phyloP scores from a whole-genome alignment of 768 basidiomycete genomes.

The Amanita subjunquillea region DNA sequence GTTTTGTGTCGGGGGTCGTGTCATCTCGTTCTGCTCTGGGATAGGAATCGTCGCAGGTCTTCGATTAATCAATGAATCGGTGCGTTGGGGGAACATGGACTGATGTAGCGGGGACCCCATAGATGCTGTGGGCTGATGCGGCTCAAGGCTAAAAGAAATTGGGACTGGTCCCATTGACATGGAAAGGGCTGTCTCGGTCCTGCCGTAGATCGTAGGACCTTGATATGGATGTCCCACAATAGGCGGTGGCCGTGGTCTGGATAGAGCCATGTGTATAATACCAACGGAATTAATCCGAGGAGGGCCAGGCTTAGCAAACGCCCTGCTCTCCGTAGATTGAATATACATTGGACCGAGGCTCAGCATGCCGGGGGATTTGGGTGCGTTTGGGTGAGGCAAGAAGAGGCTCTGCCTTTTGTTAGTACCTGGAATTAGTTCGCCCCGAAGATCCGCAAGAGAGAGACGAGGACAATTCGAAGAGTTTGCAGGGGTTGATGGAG shows the following conservation, averaged over 20 bases:
- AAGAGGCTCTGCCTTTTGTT: conserved; percentile 30
- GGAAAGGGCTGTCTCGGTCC: conserved; percentile 40
- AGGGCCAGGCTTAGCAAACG: conserved; percentile 1
- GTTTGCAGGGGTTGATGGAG: conserved; percentile 7
- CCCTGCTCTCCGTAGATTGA: conserved; percentile 13
- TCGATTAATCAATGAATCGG: neutral
- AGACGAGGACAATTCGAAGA: conserved; percentile 17
- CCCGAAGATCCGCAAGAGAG: conserved; percentile 21
- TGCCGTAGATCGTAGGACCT: conserved; percentile 53
- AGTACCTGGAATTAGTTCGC: conserved; percentile 16
- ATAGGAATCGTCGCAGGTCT: neutral
- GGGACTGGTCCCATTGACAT: conserved; percentile 46
- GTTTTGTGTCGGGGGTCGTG: neutral
- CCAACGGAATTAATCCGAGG: conserved; percentile 8
- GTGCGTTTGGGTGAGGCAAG: conserved; percentile 36
- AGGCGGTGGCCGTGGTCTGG: conserved; percentile 14
- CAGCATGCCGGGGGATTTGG: conserved; percentile 22
- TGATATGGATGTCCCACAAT: conserved; percentile 4
- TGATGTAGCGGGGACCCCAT: conserved; percentile 9
- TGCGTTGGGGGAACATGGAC: neutral
- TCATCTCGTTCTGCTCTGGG: neutral
- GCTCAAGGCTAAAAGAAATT: conserved; percentile 49
- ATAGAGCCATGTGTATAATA: conserved; percentile 21
- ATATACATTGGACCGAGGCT: conserved; percentile 56
- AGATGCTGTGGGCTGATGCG: conserved; percentile 11